Percentiles rank a stretch among this genome's conserved stretches.
Evolutionary conservation across 1,284 basidiomycete genomes (phyloP).

Genomic region (Amylostereum chailletii): DNA sequence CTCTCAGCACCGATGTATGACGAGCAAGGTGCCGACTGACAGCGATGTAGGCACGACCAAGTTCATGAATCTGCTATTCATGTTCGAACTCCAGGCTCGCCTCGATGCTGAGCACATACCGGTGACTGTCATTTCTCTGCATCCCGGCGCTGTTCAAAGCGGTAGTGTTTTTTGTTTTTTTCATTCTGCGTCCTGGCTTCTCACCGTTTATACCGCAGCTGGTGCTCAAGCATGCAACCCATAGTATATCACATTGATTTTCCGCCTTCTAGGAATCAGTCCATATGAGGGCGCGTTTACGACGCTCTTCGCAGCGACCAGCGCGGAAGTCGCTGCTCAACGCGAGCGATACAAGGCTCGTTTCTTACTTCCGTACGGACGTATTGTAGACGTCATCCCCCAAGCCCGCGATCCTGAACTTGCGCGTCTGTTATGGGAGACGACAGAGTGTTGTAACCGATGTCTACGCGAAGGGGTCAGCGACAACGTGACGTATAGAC

Average conservation of each 20-base stretch:
- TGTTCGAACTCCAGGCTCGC: conserved; percentile 19
- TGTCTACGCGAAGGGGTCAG: conserved; percentile 3
- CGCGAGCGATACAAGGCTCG: conserved; percentile 32
- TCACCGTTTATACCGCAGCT: conserved; percentile 3
- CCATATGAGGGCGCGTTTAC: conserved; percentile 30
- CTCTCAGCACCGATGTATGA: not conserved
- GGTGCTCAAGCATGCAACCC: conserved; percentile 5
- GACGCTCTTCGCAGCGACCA: conserved; percentile 37
- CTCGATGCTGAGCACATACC: conserved; percentile 18
- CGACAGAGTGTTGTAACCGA: conserved; percentile 24
- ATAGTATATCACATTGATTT: conserved; percentile 15
- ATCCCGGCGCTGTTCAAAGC: conserved; percentile 35
- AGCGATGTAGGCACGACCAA: conserved; percentile 22
- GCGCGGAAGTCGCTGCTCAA: conserved; percentile 25
- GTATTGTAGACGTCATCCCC: conserved; percentile 17
- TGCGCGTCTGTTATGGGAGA: conserved; percentile 34
- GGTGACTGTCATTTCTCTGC: conserved; percentile 23
- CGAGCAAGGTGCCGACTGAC: conserved; percentile 10
- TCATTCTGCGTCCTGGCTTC: not conserved
- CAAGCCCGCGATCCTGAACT: conserved; percentile 26
- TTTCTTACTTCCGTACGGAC: conserved; percentile 32
- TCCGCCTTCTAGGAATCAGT: conserved; percentile 25
- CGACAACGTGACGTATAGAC: no score
- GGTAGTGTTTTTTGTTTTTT: conserved; percentile 9
- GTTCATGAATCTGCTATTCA: conserved; percentile 20